phyloP scores from a whole-genome alignment of 2,329 filamentous ascomycete species.

The Hypoxylon sp. region DNA sequence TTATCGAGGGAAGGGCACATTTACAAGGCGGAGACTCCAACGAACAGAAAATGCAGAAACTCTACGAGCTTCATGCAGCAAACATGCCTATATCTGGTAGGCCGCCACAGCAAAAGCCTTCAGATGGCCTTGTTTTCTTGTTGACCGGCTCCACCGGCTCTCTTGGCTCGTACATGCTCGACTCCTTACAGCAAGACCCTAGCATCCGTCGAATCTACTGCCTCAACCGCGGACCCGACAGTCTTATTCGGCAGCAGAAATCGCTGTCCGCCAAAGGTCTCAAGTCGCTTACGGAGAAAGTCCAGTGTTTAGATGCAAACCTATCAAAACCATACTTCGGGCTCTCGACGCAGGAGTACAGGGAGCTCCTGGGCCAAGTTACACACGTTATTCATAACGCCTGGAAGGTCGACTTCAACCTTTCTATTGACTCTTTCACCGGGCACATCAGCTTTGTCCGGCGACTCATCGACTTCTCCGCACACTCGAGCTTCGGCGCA shows the following conservation, averaged over 20 bases:
- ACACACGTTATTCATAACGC: conserved; percentile 41
- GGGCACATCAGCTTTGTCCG: conserved; percentile 31
- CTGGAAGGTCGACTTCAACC: conserved; percentile 47
- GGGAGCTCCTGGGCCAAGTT: conserved; percentile 24
- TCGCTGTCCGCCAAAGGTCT: conserved; percentile 32
- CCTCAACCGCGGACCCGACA: conserved; percentile 38
- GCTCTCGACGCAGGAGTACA: conserved; percentile 28
- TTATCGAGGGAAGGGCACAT: conserved; percentile 11
- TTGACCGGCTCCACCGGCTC: conserved; percentile 47
- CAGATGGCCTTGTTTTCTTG: conserved; percentile 27
- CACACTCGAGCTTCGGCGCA: conserved; percentile 35
- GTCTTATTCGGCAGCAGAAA: conserved; percentile 19
- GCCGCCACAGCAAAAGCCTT: not conserved
- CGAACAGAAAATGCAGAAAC: conserved; percentile 32
- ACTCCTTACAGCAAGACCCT: conserved; percentile 28
- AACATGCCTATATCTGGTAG: conserved; percentile 33
- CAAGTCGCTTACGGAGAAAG: conserved; percentile 26
- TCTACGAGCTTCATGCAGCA: conserved; percentile 24
- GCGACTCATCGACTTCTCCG: conserved; percentile 36
- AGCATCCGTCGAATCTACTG: conserved; percentile 39
- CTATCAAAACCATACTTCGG: conserved; percentile 39
- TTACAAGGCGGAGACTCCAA: not conserved
- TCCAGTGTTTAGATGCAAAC: conserved; percentile 39
- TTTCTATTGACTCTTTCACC: conserved; percentile 36
- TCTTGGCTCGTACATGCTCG: conserved; percentile 44